Conservation (phyloP, 805 yeast genomes). For the Kodamaea jinghongensis region DNA sequence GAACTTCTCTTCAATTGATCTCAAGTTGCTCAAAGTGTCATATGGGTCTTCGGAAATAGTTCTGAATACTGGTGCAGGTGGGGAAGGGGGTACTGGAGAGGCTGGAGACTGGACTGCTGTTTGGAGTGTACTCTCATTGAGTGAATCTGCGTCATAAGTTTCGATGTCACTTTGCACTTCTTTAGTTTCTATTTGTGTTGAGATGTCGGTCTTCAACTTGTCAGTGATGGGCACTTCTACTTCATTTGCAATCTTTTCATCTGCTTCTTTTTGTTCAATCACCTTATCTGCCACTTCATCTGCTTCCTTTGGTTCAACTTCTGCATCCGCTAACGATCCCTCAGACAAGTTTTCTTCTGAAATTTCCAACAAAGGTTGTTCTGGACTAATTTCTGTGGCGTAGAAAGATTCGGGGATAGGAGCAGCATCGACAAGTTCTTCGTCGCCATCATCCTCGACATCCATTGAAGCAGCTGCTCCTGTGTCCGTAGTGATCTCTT, state of each 20-base stretch:
- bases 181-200: too few relatives aligned
- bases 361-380: conserved; percentile 12
- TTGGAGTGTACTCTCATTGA: too few relatives aligned
- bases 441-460: neutral
- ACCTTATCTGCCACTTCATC: neutral
- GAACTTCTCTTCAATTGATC: conserved; percentile 23
- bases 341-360: conserved; percentile 19
- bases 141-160: too few relatives aligned
- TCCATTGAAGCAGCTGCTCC: neutral
- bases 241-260: neutral
- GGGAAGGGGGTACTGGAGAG: conserved; percentile 1
- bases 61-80: conserved; percentile 6
- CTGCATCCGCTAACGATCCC: conserved; percentile 20
- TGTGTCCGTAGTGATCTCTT: conserved; percentile 16
- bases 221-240: too few relatives aligned
- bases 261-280: neutral
- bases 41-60: conserved; percentile 23
- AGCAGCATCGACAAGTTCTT: conserved; percentile 6
- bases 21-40: conserved; percentile 18
- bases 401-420: conserved; percentile 15
- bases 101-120: too few relatives aligned
- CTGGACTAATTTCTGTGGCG: conserved; percentile 1
- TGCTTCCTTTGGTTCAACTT: conserved; percentile 8
- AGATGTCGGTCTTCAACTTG: too few relatives aligned
- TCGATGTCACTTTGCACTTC: too few relatives aligned